A percentile compares a stretch with the other conserved stretches of the same genome.
Conservation (phyloP, 805 yeast genomes). For the Barnettozyma wickerhamii region DNA sequence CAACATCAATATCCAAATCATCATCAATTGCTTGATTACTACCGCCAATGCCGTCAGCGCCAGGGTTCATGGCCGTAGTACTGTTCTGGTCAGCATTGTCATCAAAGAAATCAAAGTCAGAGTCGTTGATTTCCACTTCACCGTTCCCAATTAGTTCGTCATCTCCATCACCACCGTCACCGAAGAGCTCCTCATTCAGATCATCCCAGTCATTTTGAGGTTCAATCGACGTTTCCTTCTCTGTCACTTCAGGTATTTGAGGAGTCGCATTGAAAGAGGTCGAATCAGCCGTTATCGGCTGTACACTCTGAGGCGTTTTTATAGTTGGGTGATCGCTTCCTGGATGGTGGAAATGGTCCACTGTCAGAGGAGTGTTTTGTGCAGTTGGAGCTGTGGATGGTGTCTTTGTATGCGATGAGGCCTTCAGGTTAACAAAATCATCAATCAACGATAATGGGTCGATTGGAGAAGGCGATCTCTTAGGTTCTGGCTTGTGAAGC, state of each 20-base stretch:
- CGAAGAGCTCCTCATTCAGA: slow-evolving; percentile 30
- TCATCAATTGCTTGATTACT: slow-evolving; percentile 23
- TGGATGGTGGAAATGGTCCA: not conserved
- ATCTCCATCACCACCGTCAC: slow-evolving; percentile 22
- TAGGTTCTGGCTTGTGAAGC: not conserved
- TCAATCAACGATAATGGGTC: slow-evolving; percentile 35
- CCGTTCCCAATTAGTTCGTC: slow-evolving; percentile 28
- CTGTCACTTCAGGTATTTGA: not conserved
- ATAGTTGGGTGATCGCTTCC: slow-evolving; percentile 6
- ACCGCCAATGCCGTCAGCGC: slow-evolving; percentile 3
- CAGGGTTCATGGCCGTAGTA: too few relatives aligned
- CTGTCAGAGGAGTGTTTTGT: slow-evolving; percentile 22
- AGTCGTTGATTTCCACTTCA: slow-evolving; percentile 24
- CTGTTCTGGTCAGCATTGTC: slow-evolving; percentile 25
- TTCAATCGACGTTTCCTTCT: too few relatives aligned
- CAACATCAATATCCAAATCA: slow-evolving; percentile 23
- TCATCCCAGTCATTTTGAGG: slow-evolving; percentile 28
- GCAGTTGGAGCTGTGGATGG: slow-evolving; percentile 27
- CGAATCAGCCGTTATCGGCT: not conserved
- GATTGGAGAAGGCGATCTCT: slow-evolving; percentile 10
- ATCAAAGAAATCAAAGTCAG: slow-evolving; percentile 27
- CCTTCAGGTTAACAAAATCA: slow-evolving; percentile 34
- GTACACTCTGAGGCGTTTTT: slow-evolving; percentile 2
- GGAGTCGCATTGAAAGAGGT: not conserved
- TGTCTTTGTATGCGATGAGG: slow-evolving; percentile 35